These are phyloP conservation scores for Sarocladium oryzae DNA, from an alignment of 2,329 filamentous ascomycete species.

Conservation along the genomic window DNA sequence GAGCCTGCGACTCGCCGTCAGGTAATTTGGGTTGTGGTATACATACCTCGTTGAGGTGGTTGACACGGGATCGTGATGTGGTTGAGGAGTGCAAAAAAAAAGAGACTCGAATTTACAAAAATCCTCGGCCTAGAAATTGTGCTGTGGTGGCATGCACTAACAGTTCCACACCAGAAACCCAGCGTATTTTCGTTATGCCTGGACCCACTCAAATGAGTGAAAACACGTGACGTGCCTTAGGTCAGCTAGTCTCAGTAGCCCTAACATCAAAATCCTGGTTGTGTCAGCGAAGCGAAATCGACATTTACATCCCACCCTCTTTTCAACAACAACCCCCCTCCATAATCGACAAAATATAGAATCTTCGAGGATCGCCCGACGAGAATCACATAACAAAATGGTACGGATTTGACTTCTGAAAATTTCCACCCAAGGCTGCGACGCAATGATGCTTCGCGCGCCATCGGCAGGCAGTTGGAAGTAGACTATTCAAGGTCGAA, in stretches of 20 bases:
- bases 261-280: not conserved
- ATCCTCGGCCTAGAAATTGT: too few species aligned
- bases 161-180: not conserved
- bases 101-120: too few species aligned
- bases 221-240: not conserved
- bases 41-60: conserved; percentile 40
- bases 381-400: conserved; percentile 50
- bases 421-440: not conserved
- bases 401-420: conserved; percentile 34
- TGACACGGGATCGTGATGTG: conserved; percentile 16
- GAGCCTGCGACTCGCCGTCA: conserved; percentile 26
- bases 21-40: conserved; percentile 16
- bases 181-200: too few species aligned
- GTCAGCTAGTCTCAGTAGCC: too few species aligned
- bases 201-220: not conserved
- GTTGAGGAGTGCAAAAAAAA: conserved; percentile 3
- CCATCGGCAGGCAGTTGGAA: not conserved
- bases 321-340: conserved; percentile 20
- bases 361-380: conserved; percentile 67
- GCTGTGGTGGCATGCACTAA: too few species aligned
- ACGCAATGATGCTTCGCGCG: not conserved
- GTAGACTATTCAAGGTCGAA: not conserved
- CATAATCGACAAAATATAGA: conserved; percentile 27
- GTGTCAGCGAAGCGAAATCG: not conserved
- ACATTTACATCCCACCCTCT: conserved; percentile 21